phyloP scores from a whole-genome alignment of 2,329 filamentous ascomycete species.

The Alternaria ethzedia region DNA sequence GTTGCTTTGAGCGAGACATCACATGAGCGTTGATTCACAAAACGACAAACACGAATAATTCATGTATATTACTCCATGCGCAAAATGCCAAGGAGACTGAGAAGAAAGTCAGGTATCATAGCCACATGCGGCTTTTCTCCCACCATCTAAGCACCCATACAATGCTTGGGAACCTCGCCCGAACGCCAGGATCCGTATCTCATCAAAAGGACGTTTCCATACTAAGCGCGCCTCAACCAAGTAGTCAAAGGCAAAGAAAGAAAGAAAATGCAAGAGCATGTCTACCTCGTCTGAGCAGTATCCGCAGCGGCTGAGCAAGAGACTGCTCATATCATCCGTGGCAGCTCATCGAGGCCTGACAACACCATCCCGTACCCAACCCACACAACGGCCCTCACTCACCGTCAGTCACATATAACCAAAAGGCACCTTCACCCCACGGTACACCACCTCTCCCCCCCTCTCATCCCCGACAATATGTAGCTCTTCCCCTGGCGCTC shows the following conservation, averaged over 20 bases:
- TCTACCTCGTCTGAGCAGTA: neutral
- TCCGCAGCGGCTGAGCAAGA: no score
- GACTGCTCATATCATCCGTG: no score
- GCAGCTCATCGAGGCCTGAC: neutral
- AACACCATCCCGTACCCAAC: neutral
- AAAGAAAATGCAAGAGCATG: neutral
- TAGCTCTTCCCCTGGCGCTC: neutral
- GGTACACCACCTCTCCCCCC: neutral
- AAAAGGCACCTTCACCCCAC: neutral
- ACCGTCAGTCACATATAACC: neutral
- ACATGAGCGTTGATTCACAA: no score
- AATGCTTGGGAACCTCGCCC: neutral
- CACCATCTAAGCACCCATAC: neutral
- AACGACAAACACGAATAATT: neutral
- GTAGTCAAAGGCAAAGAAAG: neutral
- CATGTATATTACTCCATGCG: neutral
- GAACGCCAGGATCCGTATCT: constrained; percentile 8
- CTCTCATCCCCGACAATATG: neutral
- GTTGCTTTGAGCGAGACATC: no score
- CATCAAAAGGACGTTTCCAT: neutral
- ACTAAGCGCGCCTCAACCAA: constrained; percentile 3
- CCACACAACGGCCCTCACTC: neutral
- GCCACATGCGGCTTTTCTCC: neutral
- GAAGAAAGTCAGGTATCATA: constrained; percentile 8
- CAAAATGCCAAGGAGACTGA: neutral